Base-by-base conservation (phyloP, 192 early-diverging fungal species). In the Backusella australiensis region DNA sequence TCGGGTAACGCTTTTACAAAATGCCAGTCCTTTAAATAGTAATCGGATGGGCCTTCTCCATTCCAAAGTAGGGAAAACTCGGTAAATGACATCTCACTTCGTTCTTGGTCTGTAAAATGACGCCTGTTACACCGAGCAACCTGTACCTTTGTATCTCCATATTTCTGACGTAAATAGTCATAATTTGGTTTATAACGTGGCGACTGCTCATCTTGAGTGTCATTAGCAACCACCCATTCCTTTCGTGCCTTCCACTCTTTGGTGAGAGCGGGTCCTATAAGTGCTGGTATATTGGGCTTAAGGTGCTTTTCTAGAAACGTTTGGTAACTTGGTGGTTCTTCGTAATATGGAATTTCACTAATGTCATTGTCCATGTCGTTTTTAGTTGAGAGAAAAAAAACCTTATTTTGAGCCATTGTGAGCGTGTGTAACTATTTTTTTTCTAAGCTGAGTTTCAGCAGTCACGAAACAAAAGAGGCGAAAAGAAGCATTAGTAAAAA, bases 11-110 rank as follows among this genome's bases (percentile, higher is more conserved):
- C 76, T 8, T 69, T 68, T 9, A 85, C 80, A 83, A 91, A 90
- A 67, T 94, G 93, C 85, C 90, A 94, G 74, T 94, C 93, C 73
- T 94, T 94, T 44, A 90, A 83, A 75, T 94, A 94, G 23, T 79
- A 75, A 11, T 23, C 42, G 34, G 71, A 26, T 1, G 44, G 46
- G 11, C 59, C 56, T 6, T 34, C 35, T 35, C 84, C 76, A n/a
- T 49, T 15, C 90, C 90, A 91, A 44, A 80, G 77, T 5, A 82
- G 83, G 34, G 90, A 44, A 73, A 92, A 93, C 8, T 84, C 86
- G 34, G 67, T 46, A 21, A 93, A 81, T 21, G 74, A 76, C 90
- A 93, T 91, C 4, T 73, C 70, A 1, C 76, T 81, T 39, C 91
- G 80, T 71, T 85, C 81, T 71, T 93, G 92, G 76, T 93, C 92